Base-by-base conservation (phyloP, 2,329 filamentous ascomycete genomes). In the Colletotrichum sp. region DNA sequence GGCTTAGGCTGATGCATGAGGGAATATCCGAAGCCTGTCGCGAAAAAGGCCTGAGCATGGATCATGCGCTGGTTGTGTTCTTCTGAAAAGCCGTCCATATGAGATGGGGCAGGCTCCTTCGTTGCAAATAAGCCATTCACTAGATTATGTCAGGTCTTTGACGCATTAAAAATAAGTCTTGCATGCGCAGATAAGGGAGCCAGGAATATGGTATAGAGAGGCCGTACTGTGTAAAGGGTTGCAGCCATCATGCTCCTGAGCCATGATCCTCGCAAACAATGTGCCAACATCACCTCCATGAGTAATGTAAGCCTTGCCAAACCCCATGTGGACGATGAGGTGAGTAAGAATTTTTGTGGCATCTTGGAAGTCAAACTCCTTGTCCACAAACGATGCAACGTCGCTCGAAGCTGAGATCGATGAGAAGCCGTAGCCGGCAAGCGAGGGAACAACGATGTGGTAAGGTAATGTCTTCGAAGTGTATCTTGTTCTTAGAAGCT, bases 161-260 rank as follows among this genome's bases (percentile, higher is more conserved):
- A 48, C 1, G 39, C 18, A 48, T 48, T 18, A 39, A 6, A 9
- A 52, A n/a, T 55, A 9, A 67, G 8, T 0, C 26, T 30, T 34
- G 4, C 3, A 13, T 32, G 12, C 32, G 26, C 26, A 16, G 18
- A 28, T 32, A 18, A 52, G n/a, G 9, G 28, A 21, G 0, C 7
- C 6, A 16, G 64, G 0, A 8, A 28, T 4, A 5, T 18, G 7
- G 28, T 2, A 21, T 16, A n/a, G 30, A 36, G 24, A 4, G 13
- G 59, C 18, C 88, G 28, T 16, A 39, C 75, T 60, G 30, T 61
- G 67, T 16, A 66, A 64, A 10, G 60, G 18, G 21, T 36, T 34
- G 24, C 32, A 48, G 7, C 67, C 67, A n/a, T 69, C 24, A 30
- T 61, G 48, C 12, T 24, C 32, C 21, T 6, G 16, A 16, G 59